Percentiles rank a stretch among this genome's conserved stretches.
These are phyloP conservation scores for Tricholoma terreum DNA, from an alignment of 768 basidiomycete genomes.

Conservation along the genomic window DNA sequence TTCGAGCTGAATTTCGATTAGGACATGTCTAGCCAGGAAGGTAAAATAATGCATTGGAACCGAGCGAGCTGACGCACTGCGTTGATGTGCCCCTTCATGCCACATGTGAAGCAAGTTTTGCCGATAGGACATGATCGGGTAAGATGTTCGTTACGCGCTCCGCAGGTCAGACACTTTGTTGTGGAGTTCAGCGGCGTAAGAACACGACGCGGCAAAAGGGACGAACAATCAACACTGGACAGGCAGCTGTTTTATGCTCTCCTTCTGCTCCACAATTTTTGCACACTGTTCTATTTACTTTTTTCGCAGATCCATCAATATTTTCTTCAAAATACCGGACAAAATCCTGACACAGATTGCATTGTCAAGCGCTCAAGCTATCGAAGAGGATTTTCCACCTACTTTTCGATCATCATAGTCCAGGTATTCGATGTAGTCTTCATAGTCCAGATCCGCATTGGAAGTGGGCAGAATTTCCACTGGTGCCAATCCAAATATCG, in stretches of 20 bases:
- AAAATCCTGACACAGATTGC: slow-evolving; percentile 38
- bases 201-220: slow-evolving; percentile 1
- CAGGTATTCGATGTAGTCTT: slow-evolving; percentile 74
- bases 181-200: slow-evolving; percentile 2
- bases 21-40: slow-evolving; percentile 57
- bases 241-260: slow-evolving; percentile 65
- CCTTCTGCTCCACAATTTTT: slow-evolving; percentile 77
- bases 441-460: slow-evolving; percentile 44
- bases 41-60: not conserved
- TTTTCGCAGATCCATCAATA: slow-evolving; percentile 36
- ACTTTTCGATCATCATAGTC: slow-evolving; percentile 70
- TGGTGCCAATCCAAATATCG: slow-evolving; percentile 46
- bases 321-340: slow-evolving; percentile 65
- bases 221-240: slow-evolving; percentile 68
- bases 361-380: not conserved
- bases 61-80: slow-evolving; percentile 39
- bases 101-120: slow-evolving; percentile 77
- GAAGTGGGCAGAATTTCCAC: slow-evolving; percentile 45
- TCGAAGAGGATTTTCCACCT: slow-evolving; percentile 13
- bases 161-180: slow-evolving; percentile 73
- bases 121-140: slow-evolving; percentile 78
- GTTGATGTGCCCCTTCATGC: slow-evolving; percentile 82
- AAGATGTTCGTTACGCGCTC: slow-evolving; percentile 73
- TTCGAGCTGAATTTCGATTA: slow-evolving; percentile 42
- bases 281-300: slow-evolving; percentile 55